Conservation (phyloP, 345 rosid species). For the Erysimum cheiranthoides region DNA sequence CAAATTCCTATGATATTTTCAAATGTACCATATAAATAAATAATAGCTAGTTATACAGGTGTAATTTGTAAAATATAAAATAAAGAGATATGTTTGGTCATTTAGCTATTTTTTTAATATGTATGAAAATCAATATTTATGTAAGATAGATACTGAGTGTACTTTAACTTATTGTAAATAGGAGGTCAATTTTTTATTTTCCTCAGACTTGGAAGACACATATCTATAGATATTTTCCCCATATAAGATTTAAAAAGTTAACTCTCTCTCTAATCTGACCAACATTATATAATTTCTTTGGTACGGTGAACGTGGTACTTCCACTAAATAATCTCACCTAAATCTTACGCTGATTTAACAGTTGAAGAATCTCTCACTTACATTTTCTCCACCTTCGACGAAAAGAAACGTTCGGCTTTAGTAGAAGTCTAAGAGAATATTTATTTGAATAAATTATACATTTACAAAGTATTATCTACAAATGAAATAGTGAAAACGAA, state of each 20-base stretch:
- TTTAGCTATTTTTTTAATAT: background rate
- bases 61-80: background rate
- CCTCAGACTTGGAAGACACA: background rate
- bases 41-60: background rate
- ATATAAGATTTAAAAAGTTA: background rate
- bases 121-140: background rate
- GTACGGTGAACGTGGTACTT: conserved; percentile 38
- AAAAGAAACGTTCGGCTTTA: conserved; percentile 8
- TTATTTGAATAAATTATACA: background rate
- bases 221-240: background rate
- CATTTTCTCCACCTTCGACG: conserved; percentile 19
- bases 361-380: background rate
- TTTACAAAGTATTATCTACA: background rate
- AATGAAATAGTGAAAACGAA: too few relatives aligned
- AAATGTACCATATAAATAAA: background rate
- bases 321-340: conserved; percentile 28
- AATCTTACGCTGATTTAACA: conserved; percentile 18
- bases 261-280: conserved; percentile 8
- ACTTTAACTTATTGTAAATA: background rate
- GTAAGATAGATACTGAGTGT: background rate
- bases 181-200: conserved; percentile 1
- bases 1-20: background rate
- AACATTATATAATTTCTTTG: background rate
- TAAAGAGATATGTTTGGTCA: background rate
- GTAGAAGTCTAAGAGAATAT: background rate